phyloP scores from a whole-genome alignment of 495 filamentous ascomycete species.

The Eremomyces bilateralis region DNA sequence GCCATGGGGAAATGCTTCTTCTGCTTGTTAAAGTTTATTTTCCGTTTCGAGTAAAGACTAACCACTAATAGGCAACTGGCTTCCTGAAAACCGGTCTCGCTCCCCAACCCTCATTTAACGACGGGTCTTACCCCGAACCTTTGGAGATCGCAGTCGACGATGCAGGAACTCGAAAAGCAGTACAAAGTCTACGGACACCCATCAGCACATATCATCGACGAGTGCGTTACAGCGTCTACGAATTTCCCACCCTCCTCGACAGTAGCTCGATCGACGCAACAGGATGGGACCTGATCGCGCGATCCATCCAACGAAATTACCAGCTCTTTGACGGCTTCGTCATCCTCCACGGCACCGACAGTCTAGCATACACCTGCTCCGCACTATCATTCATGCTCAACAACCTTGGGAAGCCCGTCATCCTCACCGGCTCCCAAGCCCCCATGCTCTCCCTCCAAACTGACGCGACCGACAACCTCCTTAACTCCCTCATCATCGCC shows the following conservation, averaged over 20 bases:
- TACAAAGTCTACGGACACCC: conserved; percentile 55
- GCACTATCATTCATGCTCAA: conserved; percentile 89
- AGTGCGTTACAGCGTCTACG: conserved; percentile 67
- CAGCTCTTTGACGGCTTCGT: conserved; percentile 86
- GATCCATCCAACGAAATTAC: conserved; percentile 50
- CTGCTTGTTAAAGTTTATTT: too few species aligned
- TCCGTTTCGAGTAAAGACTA: neutral
- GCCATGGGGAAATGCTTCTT: too few species aligned
- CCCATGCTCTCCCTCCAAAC: conserved; percentile 84
- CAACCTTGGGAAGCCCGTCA: conserved; percentile 77
- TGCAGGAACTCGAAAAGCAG: conserved; percentile 20
- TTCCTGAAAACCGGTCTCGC: conserved; percentile 72
- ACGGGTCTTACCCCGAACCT: conserved; percentile 36
- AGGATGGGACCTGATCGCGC: conserved; percentile 79
- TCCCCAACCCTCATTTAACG: conserved; percentile 75
- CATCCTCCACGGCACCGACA: conserved; percentile 90
- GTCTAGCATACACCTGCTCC: conserved; percentile 75
- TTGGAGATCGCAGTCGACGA: conserved; percentile 33
- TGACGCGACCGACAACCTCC: conserved; percentile 89
- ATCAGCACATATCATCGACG: conserved; percentile 59
- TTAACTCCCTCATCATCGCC: conserved; percentile 80
- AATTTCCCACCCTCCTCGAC: conserved; percentile 75
- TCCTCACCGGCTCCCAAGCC: conserved; percentile 79
- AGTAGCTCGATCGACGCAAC: conserved; percentile 77
- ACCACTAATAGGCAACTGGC: conserved; percentile 25